Conservation (phyloP, 768 basidiomycete genomes). For the Lactarius vividus region DNA sequence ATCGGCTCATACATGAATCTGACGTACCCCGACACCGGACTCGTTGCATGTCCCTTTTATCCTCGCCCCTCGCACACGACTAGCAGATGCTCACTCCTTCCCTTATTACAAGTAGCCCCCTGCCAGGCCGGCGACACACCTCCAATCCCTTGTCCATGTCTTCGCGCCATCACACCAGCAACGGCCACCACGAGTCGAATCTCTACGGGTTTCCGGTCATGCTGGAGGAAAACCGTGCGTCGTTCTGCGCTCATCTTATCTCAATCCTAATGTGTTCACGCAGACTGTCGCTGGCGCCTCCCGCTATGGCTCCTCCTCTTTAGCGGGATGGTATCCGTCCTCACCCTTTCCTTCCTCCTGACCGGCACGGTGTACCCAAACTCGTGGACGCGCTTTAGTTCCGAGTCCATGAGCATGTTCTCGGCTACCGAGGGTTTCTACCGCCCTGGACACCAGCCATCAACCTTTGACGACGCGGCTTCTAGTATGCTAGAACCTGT, state of each 20-base stretch:
- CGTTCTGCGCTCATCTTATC: not conserved
- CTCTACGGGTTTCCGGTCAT: conserved; percentile 2
- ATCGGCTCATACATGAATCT: not conserved
- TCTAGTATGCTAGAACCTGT: not conserved
- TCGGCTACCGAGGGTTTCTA: not conserved
- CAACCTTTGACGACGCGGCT: not conserved
- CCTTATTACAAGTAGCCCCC: not conserved
- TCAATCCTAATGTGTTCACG: not conserved
- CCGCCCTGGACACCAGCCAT: conserved; percentile 4
- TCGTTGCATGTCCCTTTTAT: not conserved
- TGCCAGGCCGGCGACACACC: not conserved
- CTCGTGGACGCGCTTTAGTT: conserved; percentile 11
- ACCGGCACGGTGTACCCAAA: conserved; percentile 17
- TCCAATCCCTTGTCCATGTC: not conserved
- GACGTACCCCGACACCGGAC: not conserved
- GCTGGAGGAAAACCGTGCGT: conserved; percentile 13
- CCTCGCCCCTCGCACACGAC: not conserved
- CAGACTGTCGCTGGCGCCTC: conserved; percentile 17
- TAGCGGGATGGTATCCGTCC: conserved; percentile 13
- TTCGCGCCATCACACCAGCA: not conserved
- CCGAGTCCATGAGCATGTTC: conserved; percentile 11
- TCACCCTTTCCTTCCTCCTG: conserved; percentile 19
- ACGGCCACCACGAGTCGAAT: not conserved
- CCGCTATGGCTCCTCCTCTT: conserved; percentile 24
- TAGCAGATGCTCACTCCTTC: not conserved